Evolutionary conservation across 2,329 filamentous ascomycete genomes (phyloP).

Genomic region (Aspergillus sp.): DNA sequence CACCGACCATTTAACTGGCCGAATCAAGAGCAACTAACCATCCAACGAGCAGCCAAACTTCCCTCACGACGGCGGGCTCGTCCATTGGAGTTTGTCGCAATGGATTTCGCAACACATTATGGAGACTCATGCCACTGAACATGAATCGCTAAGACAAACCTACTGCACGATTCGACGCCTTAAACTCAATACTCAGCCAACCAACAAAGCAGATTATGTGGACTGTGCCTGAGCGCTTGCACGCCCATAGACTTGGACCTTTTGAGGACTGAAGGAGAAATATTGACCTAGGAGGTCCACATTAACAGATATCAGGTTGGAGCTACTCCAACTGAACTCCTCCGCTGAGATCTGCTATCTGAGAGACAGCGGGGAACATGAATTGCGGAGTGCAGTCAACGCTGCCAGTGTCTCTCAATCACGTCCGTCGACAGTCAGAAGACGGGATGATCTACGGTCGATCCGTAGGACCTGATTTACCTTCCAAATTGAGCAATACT

Average conservation of each 20-base stretch:
- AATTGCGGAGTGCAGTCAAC: not conserved
- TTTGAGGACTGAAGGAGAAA: too few species aligned
- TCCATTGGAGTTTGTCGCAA: not conserved
- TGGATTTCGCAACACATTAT: not conserved
- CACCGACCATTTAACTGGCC: not conserved
- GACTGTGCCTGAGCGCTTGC: too few species aligned
- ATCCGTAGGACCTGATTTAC: not conserved
- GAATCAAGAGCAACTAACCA: not conserved
- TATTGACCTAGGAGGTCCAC: too few species aligned
- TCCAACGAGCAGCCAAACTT: not conserved
- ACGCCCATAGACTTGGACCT: too few species aligned
- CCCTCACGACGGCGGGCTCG: too few species aligned
- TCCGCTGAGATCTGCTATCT: not conserved
- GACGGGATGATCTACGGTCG: conserved; percentile 4
- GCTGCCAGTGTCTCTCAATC: not conserved
- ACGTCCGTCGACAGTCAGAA: not conserved
- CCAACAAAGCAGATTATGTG: not conserved
- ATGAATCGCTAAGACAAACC: not conserved
- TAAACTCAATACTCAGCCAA: not conserved
- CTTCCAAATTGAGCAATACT: not conserved
- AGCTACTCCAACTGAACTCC: not conserved
- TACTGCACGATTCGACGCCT: too few species aligned
- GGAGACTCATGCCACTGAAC: not conserved
- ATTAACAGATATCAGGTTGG: not conserved
- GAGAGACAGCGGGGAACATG: not conserved